phyloP scores from a whole-genome alignment of 1,284 basidiomycete species.

The Rhodotorula glutinis region DNA sequence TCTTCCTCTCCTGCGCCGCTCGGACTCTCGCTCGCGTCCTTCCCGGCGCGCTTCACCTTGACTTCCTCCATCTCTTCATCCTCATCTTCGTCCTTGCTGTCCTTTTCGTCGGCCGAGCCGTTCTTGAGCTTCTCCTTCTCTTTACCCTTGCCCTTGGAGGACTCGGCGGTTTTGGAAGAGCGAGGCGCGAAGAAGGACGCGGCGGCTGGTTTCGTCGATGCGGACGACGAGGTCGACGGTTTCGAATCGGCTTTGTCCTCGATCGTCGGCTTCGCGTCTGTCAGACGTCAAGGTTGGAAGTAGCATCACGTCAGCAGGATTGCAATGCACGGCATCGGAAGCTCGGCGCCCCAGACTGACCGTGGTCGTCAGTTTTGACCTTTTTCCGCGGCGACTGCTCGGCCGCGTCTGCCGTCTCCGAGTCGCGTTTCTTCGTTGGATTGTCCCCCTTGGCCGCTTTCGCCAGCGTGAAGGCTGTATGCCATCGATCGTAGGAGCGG shows the following conservation, averaged over 20 bases:
- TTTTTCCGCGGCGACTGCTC: neutral
- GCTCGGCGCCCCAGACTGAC: neutral
- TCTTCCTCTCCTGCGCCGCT: conserved; percentile 46
- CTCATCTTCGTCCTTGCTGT: conserved; percentile 39
- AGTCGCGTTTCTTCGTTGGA: neutral
- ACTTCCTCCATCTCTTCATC: conserved; percentile 31
- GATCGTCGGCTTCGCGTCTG: too few species aligned
- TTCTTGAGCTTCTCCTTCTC: conserved; percentile 32
- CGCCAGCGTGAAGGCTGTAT: neutral
- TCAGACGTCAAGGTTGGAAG: too few species aligned
- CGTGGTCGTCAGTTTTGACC: neutral
- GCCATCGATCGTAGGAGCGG: neutral
- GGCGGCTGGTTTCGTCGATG: conserved; percentile 6
- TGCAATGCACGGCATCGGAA: too few species aligned
- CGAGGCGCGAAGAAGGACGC: conserved; percentile 28
- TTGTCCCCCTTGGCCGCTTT: neutral
- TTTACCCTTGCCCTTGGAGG: neutral
- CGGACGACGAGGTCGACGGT: neutral
- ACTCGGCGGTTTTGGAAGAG: conserved; percentile 1
- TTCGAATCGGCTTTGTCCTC: neutral
- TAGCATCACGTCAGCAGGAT: too few species aligned
- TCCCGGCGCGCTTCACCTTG: conserved; percentile 23
- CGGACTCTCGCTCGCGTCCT: conserved; percentile 39
- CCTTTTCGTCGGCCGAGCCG: conserved; percentile 48
- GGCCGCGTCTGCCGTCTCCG: neutral